Evolutionary conservation across 2,329 filamentous ascomycete genomes (phyloP).

Genomic region (Colletotrichum sp.): DNA sequence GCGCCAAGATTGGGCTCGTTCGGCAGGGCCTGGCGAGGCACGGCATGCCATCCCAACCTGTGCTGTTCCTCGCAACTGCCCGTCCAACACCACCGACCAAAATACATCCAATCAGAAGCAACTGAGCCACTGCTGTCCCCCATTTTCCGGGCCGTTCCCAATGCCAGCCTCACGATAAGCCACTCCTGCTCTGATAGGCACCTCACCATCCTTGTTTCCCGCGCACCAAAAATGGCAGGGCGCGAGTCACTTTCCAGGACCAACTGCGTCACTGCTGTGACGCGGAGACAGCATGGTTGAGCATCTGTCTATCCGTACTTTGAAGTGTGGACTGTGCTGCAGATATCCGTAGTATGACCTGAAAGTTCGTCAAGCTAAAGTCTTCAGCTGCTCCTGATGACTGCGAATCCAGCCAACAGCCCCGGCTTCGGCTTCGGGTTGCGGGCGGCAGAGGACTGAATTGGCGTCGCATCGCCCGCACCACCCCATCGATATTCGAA

Average conservation of each 20-base stretch:
- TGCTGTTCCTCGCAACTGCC: background rate
- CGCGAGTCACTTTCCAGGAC: background rate
- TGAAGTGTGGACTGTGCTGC: background rate
- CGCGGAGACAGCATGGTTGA: background rate
- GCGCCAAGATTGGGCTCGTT: constrained; percentile 6
- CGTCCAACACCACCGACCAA: background rate
- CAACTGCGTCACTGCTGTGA: background rate
- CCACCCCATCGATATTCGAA: background rate
- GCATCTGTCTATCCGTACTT: background rate
- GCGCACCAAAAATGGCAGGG: background rate
- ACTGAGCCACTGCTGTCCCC: background rate
- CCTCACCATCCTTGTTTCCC: background rate
- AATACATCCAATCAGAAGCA: background rate
- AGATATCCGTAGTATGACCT: background rate
- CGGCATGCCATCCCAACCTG: background rate
- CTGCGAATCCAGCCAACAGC: background rate
- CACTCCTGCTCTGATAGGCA: background rate
- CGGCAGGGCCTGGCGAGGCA: background rate
- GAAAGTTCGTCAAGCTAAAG: background rate
- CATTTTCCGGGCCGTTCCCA: background rate
- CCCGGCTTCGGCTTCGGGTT: background rate
- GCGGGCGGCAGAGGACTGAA: background rate
- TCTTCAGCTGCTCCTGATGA: background rate
- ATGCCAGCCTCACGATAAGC: background rate
- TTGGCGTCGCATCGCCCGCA: background rate